Percentiles rank a stretch among this genome's conserved stretches.
Evolutionary conservation across 768 basidiomycete genomes (phyloP).

Genomic region (Mycena leptocephala): DNA sequence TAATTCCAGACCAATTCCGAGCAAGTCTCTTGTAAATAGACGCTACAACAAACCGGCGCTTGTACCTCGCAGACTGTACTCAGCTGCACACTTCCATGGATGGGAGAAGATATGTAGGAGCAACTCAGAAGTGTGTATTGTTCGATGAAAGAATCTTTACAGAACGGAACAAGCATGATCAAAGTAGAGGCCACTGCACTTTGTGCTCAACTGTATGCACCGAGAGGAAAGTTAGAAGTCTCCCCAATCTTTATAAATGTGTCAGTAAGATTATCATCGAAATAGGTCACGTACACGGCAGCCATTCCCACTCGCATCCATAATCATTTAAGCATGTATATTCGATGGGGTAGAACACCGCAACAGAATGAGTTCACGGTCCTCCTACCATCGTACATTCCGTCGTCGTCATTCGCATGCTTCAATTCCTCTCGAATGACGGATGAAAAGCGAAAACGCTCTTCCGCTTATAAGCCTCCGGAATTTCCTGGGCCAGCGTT

Average conservation of each 20-base stretch:
- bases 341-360: conserved; percentile 11
- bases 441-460: not conserved
- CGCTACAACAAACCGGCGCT: no score
- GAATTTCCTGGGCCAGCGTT: not conserved
- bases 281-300: not conserved
- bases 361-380: not conserved
- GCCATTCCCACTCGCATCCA: conserved; percentile 1
- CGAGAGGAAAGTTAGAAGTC: conserved; percentile 1
- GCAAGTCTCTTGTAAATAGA: no score
- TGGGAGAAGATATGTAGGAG: no score
- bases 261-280: not conserved
- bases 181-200: no score
- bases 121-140: no score
- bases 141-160: no score
- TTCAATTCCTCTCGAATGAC: not conserved
- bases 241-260: not conserved
- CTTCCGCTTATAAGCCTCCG: not conserved
- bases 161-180: no score
- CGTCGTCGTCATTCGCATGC: not conserved
- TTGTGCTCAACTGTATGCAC: no score
- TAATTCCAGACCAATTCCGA: no score
- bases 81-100: no score
- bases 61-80: no score
- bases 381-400: not conserved
- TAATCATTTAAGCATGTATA: not conserved